These are phyloP conservation scores for Penicillium coprophilum DNA, from an alignment of 495 filamentous ascomycete species.

Conservation along the genomic window DNA sequence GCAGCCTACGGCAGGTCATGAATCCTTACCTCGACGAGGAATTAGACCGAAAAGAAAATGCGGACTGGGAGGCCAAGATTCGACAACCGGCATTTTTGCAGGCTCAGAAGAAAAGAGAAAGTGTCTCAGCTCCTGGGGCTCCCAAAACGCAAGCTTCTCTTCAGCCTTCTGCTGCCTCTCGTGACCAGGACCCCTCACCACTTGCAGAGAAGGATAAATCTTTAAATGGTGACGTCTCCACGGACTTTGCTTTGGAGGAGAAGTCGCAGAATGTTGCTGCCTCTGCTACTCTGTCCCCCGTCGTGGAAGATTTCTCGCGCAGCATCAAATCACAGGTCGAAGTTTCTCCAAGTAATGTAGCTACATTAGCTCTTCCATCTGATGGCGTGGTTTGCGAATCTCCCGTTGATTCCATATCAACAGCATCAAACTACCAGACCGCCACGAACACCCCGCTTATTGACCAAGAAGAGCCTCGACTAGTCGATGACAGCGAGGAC, in stretches of 20 bases:
- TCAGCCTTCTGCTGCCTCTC: conserved; percentile 28
- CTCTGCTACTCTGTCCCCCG: conserved; percentile 30
- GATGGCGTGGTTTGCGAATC: conserved; percentile 29
- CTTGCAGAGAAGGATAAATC: conserved; percentile 49
- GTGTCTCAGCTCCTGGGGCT: conserved; percentile 20
- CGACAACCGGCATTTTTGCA: conserved; percentile 19
- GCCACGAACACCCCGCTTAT: conserved; percentile 45
- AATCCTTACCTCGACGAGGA: conserved; percentile 67
- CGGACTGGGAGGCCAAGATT: conserved; percentile 21
- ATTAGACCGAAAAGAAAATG: conserved; percentile 26
- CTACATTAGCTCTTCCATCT: conserved; percentile 19
- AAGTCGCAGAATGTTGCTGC: conserved; percentile 23
- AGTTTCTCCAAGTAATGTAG: conserved; percentile 20
- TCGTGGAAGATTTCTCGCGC: conserved; percentile 34
- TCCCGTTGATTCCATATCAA: conserved; percentile 37
- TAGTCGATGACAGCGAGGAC: conserved; percentile 20
- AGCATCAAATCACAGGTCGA: conserved; percentile 25
- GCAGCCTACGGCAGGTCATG: conserved; percentile 87
- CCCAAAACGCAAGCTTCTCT: conserved; percentile 29
- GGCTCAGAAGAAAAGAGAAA: conserved; percentile 31
- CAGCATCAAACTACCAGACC: conserved; percentile 49
- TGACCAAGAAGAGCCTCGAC: conserved; percentile 31
- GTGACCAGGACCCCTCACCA: conserved; percentile 46
- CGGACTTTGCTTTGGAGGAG: conserved; percentile 26
- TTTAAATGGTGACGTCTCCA: conserved; percentile 21